Percentiles rank a stretch among this genome's conserved stretches.
phyloP scores from a whole-genome alignment of 108 stramenopile species.

The Schizochytrium sp. region DNA sequence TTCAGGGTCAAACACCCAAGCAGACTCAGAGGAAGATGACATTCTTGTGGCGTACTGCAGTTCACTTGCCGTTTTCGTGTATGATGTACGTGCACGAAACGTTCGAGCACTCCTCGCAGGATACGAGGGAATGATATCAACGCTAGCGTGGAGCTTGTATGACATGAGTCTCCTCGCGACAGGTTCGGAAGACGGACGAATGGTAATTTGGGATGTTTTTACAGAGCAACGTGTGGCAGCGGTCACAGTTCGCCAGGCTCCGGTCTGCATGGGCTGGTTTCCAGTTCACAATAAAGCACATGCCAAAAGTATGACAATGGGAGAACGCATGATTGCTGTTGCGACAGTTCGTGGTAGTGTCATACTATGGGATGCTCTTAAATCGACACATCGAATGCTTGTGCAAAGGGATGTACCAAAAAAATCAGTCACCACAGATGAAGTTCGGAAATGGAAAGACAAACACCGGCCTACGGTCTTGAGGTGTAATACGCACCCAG shows the following conservation, averaged over 20 bases:
- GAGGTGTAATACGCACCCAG: background rate
- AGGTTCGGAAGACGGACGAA: background rate
- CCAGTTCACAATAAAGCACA: background rate
- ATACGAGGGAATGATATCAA: constrained; percentile 35
- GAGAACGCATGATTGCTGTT: background rate
- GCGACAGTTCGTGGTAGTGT: constrained; percentile 3
- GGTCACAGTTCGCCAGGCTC: constrained; percentile 14
- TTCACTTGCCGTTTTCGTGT: constrained; percentile 52
- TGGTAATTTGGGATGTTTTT: constrained; percentile 28
- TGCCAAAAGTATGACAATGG: background rate
- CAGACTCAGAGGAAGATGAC: constrained; percentile 11
- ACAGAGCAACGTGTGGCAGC: constrained; percentile 25
- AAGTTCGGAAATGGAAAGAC: constrained; percentile 4
- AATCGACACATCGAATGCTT: constrained; percentile 19
- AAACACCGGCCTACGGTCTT: constrained; percentile 18
- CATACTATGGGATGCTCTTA: background rate
- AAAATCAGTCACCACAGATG: background rate
- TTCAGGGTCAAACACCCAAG: background rate
- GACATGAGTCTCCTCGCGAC: background rate
- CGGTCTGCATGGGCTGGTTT: constrained; percentile 53
- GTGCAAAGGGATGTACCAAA: background rate
- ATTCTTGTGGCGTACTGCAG: constrained; percentile 4
- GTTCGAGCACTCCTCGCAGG: constrained; percentile 11
- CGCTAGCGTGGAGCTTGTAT: constrained; percentile 32
- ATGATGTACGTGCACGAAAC: constrained; percentile 11